Conservation (phyloP, 352 stramenopile species). For the Pythium dissimile region DNA sequence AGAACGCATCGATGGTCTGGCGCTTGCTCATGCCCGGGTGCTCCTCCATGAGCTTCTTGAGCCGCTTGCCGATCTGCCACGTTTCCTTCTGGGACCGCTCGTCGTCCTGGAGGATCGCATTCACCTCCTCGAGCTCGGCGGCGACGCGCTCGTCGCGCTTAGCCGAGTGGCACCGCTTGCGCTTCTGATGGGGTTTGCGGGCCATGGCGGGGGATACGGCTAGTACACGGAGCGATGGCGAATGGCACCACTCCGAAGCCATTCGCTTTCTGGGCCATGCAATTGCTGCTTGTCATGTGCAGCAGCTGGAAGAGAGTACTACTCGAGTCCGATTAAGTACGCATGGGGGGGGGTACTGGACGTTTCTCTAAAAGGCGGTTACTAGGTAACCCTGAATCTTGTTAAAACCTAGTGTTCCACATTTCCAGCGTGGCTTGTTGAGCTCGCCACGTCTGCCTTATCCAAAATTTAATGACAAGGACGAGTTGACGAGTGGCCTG, state of each 20-base stretch:
- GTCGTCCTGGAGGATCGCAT: constrained; percentile 35
- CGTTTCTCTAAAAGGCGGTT: no score
- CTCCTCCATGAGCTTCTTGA: constrained; percentile 75
- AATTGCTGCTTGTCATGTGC: constrained; percentile 5
- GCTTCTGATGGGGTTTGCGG: constrained; percentile 18
- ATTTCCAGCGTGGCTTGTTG: no score
- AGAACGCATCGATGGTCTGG: constrained; percentile 72
- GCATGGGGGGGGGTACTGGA: no score
- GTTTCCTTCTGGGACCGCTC: constrained; percentile 49
- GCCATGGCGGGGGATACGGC: constrained; percentile 13
- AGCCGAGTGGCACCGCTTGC: constrained; percentile 13
- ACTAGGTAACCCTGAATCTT: no score
- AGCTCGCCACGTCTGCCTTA: no score
- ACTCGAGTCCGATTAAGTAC: neutral
- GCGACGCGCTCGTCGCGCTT: constrained; percentile 18
- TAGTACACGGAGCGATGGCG: no score
- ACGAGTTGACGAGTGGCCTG: no score
- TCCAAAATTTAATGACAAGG: no score
- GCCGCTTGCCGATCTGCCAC: constrained; percentile 82
- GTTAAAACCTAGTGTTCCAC: no score
- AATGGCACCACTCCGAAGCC: no score
- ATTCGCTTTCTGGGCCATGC: constrained; percentile 6
- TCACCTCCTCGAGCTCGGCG: constrained; percentile 30
- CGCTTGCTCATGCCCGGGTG: constrained; percentile 42
- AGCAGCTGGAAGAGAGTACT: neutral